These are phyloP conservation scores for Prunella vulgaris DNA, from an alignment of 257 asterid genomes.

Conservation along the genomic window DNA sequence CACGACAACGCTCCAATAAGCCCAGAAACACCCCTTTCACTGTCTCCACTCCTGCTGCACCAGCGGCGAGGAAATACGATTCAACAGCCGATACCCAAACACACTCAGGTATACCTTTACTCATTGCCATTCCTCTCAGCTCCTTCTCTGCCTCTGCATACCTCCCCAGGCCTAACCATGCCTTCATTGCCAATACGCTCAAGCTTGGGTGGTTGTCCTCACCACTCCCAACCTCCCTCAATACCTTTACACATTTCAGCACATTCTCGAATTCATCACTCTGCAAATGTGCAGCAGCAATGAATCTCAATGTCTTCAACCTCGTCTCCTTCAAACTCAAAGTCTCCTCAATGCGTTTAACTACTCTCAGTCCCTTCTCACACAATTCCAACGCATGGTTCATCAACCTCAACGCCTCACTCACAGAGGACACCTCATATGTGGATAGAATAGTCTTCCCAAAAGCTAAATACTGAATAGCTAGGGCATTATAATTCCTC, in stretches of 20 bases:
- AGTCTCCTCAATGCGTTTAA: constrained; percentile 65
- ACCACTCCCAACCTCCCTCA: constrained; percentile 67
- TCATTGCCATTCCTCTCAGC: constrained; percentile 74
- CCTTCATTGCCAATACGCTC: constrained; percentile 96
- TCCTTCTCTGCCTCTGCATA: constrained; percentile 90
- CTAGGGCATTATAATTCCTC: constrained; percentile 56
- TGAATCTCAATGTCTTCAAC: constrained; percentile 77
- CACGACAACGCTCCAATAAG: constrained; percentile 73
- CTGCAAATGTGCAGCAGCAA: constrained; percentile 91
- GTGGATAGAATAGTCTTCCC: constrained; percentile 62
- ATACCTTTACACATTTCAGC: constrained; percentile 81
- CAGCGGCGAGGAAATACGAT: constrained; percentile 78
- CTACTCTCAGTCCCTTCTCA: constrained; percentile 89
- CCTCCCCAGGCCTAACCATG: constrained; percentile 89
- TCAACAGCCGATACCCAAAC: constrained; percentile 98
- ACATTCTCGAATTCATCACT: constrained; percentile 84
- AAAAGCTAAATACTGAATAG: constrained; percentile 70
- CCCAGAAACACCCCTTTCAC: constrained; percentile 81
- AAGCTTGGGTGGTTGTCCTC: constrained; percentile 86
- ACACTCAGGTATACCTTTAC: constrained; percentile 88
- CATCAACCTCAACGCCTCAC: constrained; percentile 81
- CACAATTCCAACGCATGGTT: constrained; percentile 84
- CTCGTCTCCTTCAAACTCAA: constrained; percentile 74
- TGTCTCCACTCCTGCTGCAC: constrained; percentile 84
- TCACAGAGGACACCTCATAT: constrained; percentile 48